Base-by-base conservation (phyloP, 441 rosid genomes). In the Erysimum cheiri region DNA sequence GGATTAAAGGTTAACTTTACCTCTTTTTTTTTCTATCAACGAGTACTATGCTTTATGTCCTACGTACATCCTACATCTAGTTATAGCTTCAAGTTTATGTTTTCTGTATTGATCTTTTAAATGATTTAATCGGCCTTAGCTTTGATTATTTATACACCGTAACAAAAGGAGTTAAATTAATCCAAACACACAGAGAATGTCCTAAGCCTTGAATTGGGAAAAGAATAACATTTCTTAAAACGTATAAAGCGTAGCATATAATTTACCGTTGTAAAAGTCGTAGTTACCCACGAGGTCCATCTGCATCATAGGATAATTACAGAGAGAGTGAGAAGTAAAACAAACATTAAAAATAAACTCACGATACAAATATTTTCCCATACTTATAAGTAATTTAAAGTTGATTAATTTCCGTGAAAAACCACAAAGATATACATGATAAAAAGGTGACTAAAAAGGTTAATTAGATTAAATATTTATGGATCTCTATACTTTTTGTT, bases 181-280 rank as follows among this genome's bases (percentile, higher is more conserved):
- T 29, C 15, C 12, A 71, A 46, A 22, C 1, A 39, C 33, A 28
- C 26, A 35, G 0, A 59, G 6, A 28, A 14, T 52, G 15, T 10
- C 29, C 13, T 24, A 41, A 43, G 7, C 31, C 41, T 35, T 62
- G 5, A 72, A 57, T 11, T 48, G 35, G 41, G 46, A 6, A 47
- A 56, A 2, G 2, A 10, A 37, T 17, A 57, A 39, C n/a, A 37
- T 61, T 19, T 13, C 46, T 6, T n/a, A 11, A 31, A 31, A 28
- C 35, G 4, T 60, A 17, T n/a, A 43, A 37, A 44, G 10, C 8
- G 12, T 53, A 52, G 29, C 2, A 26, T 28, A 48, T 68, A 11
- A 10, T 15, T 37, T 72, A 74, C 79, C 78, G 39, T 75, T 78
- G 67, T 76, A 78, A 43, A 66, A 75, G 65, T 78, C 73, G 46